Conservation (phyloP, 495 filamentous ascomycete genomes). For the Xylaria flabelliformis region DNA sequence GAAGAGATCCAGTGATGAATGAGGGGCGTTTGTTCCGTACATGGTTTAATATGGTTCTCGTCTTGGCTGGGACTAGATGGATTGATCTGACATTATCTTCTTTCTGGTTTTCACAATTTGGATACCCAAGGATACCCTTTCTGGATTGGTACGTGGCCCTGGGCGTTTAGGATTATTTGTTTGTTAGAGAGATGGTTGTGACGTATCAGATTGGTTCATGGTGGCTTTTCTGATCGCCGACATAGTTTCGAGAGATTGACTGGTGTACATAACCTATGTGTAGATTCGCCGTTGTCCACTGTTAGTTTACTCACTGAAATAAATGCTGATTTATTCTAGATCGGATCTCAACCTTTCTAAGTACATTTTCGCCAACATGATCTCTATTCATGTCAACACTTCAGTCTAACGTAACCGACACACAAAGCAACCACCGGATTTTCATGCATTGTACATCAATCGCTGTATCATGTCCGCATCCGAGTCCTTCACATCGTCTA, state of each 20-base stretch:
- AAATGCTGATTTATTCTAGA: background rate
- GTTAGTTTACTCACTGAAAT: too few species aligned
- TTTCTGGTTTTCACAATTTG: background rate
- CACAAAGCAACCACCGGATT: background rate
- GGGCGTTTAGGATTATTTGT: background rate
- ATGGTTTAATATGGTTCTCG: too few species aligned
- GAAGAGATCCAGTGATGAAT: constrained; percentile 49
- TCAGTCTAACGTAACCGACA: background rate
- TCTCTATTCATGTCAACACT: background rate
- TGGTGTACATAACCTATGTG: background rate
- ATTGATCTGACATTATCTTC: background rate
- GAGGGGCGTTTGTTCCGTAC: background rate
- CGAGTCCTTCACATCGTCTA: background rate
- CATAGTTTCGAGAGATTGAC: background rate
- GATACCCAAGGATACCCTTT: constrained; percentile 18
- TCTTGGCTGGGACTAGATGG: background rate
- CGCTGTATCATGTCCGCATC: background rate
- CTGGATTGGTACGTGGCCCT: background rate
- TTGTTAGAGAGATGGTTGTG: too few species aligned
- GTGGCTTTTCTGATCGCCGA: background rate
- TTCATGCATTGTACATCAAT: background rate
- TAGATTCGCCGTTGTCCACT: background rate
- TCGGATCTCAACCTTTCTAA: background rate
- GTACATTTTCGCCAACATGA: background rate
- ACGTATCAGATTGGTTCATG: background rate